Percentiles rank a stretch among this genome's conserved stretches.
Conservation (phyloP, 2,329 filamentous ascomycete genomes). For the Diplodia sapinea region DNA sequence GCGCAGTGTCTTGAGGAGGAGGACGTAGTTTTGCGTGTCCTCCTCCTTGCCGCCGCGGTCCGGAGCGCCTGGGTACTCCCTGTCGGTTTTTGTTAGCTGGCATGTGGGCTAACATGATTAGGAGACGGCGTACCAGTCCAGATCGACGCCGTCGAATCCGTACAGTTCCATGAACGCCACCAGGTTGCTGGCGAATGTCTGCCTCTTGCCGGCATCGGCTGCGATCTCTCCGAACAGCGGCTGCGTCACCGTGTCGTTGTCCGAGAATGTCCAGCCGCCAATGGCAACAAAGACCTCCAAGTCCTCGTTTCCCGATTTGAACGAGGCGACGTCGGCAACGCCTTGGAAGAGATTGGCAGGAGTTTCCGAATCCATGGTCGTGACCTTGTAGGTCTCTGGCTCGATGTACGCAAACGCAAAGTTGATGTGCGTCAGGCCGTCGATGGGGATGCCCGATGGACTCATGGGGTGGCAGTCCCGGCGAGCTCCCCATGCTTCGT, state of each 20-base stretch:
- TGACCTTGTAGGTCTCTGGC: constrained; percentile 37
- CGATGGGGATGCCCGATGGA: constrained; percentile 36
- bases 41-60: constrained; percentile 47
- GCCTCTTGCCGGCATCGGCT: constrained; percentile 37
- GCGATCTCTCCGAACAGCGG: constrained; percentile 46
- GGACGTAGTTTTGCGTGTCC: constrained; percentile 43
- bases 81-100: too few relatives aligned
- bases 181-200: constrained; percentile 48
- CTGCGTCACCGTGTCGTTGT: constrained; percentile 42
- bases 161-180: constrained; percentile 51
- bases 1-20: constrained; percentile 38
- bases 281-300: constrained; percentile 50
- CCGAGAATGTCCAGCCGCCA: constrained; percentile 50
- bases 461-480: constrained; percentile 37
- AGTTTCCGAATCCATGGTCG: constrained; percentile 34
- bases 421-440: constrained; percentile 38
- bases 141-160: constrained; percentile 54
- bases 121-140: constrained; percentile 49
- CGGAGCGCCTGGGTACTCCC: constrained; percentile 41
- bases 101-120: too few relatives aligned
- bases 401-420: constrained; percentile 35
- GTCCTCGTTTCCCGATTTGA: constrained; percentile 28
- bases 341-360: too few relatives aligned
- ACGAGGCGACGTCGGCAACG: too few relatives aligned
- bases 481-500: constrained; percentile 20